Base-by-base conservation (phyloP, 495 filamentous ascomycete species). In the Extremus antarcticus region DNA sequence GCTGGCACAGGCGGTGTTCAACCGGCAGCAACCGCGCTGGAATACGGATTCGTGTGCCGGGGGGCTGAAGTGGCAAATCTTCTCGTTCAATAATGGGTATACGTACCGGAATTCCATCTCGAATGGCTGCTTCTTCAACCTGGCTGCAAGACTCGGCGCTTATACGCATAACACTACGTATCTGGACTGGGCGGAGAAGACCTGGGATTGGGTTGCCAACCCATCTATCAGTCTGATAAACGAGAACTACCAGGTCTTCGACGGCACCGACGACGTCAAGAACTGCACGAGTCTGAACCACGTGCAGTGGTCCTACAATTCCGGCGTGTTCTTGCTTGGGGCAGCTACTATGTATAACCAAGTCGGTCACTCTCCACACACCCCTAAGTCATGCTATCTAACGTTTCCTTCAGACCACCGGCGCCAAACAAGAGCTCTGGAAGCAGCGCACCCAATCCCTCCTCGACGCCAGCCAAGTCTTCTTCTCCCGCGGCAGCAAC, bases 31-130 rank as follows among this genome's bases (percentile, higher is more conserved):
- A n/a, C 56, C 62, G 8, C 76, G 86, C n/a, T 94, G 87, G 87
- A 77, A 90, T 55, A 69, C 71, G 16, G 58, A 60, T 0, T 78
- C 73, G 1, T 95, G 90, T 66, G 74, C 76, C 43, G 90, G 90
- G 43, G 90, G 90, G 1, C 69, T 95, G 50, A 77, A 83, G 55
- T 95, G 90, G 90, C 88, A 94, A 71, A 85, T 92, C 57, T 88
- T 81, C 69, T 73, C 78, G 10, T 90, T 88, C 70, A 88, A 90
- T 71, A 80, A 46, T 48, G 90, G 90, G 10, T 94, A 85, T 67
- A 77, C 79, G 58, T 89, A 85, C 70, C 89, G 90, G 66, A 90
- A 91, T 71, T 76, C 79, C 25, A 85, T 90, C 51, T 84, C 85
- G 35, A 89, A 88, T 67, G 87, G 85, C 9, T 82, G 80, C 57